These are phyloP conservation scores for Posidonia australis DNA, from an alignment of 106 monocot species.

Conservation along the genomic window DNA sequence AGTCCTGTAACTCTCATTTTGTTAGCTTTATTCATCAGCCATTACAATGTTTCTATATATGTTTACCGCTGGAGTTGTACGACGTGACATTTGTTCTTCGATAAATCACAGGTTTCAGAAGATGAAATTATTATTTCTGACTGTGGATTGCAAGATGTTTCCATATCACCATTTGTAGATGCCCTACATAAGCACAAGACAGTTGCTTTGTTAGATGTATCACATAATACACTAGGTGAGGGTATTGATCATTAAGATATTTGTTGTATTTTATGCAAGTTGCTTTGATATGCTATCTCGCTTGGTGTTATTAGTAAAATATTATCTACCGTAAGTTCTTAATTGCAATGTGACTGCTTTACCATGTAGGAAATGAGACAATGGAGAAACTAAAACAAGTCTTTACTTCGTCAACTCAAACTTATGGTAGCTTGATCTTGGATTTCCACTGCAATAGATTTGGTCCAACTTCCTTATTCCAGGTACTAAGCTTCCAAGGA, in stretches of 20 bases:
- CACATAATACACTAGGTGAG: conserved; percentile 85
- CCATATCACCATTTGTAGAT: conserved; percentile 68
- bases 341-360: not conserved
- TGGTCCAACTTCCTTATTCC: conserved; percentile 92
- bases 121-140: conserved; percentile 78
- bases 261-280: not conserved
- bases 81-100: not conserved
- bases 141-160: conserved; percentile 74
- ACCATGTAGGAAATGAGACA: conserved; percentile 68
- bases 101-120: conserved; percentile 57
- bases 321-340: not conserved
- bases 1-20: not conserved
- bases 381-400: conserved; percentile 76
- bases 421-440: conserved; percentile 87
- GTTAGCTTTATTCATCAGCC: not conserved
- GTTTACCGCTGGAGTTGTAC: not conserved
- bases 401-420: conserved; percentile 70
- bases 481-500: conserved; percentile 31
- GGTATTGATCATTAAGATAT: not conserved
- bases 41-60: not conserved
- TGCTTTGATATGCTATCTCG: not conserved
- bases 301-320: not conserved
- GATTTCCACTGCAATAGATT: conserved; percentile 89
- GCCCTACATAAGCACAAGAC: conserved; percentile 67
- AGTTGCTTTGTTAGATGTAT: conserved; percentile 64